Base-by-base conservation (phyloP, 495 filamentous ascomycete species). In the Neurospora sp. region DNA sequence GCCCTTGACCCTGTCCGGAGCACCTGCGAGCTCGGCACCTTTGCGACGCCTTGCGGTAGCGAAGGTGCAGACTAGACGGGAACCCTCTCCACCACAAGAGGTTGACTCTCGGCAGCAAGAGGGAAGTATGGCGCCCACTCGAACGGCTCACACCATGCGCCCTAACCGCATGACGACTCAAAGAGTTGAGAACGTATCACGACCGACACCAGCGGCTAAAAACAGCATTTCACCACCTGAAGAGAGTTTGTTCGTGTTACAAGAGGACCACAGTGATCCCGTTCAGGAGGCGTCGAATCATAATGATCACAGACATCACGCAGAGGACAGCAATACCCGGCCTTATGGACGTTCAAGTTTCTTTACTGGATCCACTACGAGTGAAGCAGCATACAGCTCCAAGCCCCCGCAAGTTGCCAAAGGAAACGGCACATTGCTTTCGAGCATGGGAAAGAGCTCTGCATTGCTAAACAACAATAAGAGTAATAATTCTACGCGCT, bases 1-100 rank as follows among this genome's bases (percentile, higher is more conserved):
- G 7, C 76, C 81, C 6, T 72, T 88, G 69, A 82, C 79, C 16
- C 74, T 88, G 10, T 85, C 84, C 3, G 81, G 78, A 7, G 74
- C 74, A 9, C 82, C 84, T 7, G 48, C 78, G 59, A 85, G 82
- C 73, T 82, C 80, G 31, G 80, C 76, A 39, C 71, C 77, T 20
- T 20, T 71, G 12, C 79, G 81, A 59, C 76, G 72, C 42, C 79
- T 69, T 35, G 68, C 70, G 3, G 12, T 39, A 22, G 16, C 44
- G 37, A 10, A 41, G 27, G 14, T 45, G 38, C 72, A 74, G 12
- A 27, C 70, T 18, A 72, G 70, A 16, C 45, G 18, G 3, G 53
- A 70, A n/a, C n/a, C 37, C 6, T 65, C 78, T n/a, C 72, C 69
- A 5, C 16, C 73, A n/a, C 69, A 40, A 9, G 74, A 75, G 39